Base-by-base conservation (phyloP, 306 rosid genomes). In the Phaseolus lunatus region DNA sequence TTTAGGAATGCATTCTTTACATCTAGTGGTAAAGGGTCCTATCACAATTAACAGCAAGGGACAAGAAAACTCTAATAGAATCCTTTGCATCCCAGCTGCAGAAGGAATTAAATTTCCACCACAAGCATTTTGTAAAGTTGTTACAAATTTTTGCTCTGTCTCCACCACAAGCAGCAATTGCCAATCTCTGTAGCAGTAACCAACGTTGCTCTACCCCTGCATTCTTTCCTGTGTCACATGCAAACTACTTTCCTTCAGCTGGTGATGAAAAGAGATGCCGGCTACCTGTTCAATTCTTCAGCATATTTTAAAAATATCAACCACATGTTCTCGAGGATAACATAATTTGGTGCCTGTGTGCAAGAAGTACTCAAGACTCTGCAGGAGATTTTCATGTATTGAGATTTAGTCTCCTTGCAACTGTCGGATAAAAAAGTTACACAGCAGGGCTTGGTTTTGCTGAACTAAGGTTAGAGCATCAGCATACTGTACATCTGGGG, bases 391-490 rank as follows among this genome's bases (percentile, higher is more conserved):
- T 91, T 93, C 97, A 68, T 93, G 98, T 91, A 91, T 86, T 33
- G 92, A 90, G 68, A 88, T 85, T 65, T 85, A 90, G 78, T 90
- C 87, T 78, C 80, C 81, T 50, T 50, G 92, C 83, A 93, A 82
- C 24, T 87, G 84, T 44, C 83, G 88, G 76, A 85, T 67, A 78
- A 93, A 81, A 85, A 93, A 93, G 73, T 74, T 86, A 80, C 91
- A 90, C 23, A 47, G 70, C 15, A 59, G 50, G 72, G 53, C 88
- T 85, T 91, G 97, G 88, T 94, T 94, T 85, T 88, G 96, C 50
- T 97, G 86, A 82, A 94, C 97, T 84, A 91, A 78, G 78, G 98
- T 94, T 78, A 91, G 80, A 58, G 98, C 97, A 90, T 94, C 98
- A 2, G 90, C 90, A 70, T 82, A 78, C 73, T 87, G 88, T 33